A percentile compares a stretch with the other conserved stretches of the same genome.
Evolutionary conservation across 1,139 yeast genomes (phyloP).

Genomic region (Scheffersomyces segobiensis): DNA sequence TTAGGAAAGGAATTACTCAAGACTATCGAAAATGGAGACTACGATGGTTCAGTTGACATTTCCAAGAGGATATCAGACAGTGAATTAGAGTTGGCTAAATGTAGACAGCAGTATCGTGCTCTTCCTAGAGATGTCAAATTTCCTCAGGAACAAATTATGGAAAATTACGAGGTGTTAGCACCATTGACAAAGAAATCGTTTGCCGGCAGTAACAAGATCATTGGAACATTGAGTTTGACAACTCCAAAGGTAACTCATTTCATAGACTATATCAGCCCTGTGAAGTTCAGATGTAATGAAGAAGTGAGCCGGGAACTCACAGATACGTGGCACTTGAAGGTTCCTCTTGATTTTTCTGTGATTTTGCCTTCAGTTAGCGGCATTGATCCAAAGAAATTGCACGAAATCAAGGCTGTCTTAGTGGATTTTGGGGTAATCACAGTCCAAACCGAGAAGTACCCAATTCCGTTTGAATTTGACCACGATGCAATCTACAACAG

Average conservation of each 20-base stretch:
- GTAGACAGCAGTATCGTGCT: slow-evolving; percentile 18
- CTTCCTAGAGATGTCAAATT: background rate
- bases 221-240: slow-evolving; percentile 20
- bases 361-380: slow-evolving; percentile 9
- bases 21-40: slow-evolving; percentile 16
- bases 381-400: slow-evolving; percentile 11
- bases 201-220: slow-evolving; percentile 11
- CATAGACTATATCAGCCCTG: slow-evolving; percentile 35
- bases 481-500: slow-evolving; percentile 22
- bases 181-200: slow-evolving; percentile 15
- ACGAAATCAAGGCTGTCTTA: slow-evolving; percentile 14
- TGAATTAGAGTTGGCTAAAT: slow-evolving; percentile 20
- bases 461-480: slow-evolving; percentile 22
- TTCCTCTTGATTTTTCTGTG: slow-evolving; percentile 29
- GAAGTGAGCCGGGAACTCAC: slow-evolving; percentile 7
- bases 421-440: slow-evolving; percentile 22
- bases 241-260: slow-evolving; percentile 30
- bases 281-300: slow-evolving; percentile 16
- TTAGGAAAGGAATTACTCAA: slow-evolving; percentile 20
- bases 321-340: slow-evolving; percentile 27
- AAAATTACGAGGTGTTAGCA: slow-evolving; percentile 10
- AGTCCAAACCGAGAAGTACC: slow-evolving; percentile 14
- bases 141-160: background rate
- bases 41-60: slow-evolving; percentile 13
- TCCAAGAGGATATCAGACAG: slow-evolving; percentile 15